These are phyloP conservation scores for Diddensiella transvaalensis DNA, from an alignment of 805 yeast species.

Conservation along the genomic window DNA sequence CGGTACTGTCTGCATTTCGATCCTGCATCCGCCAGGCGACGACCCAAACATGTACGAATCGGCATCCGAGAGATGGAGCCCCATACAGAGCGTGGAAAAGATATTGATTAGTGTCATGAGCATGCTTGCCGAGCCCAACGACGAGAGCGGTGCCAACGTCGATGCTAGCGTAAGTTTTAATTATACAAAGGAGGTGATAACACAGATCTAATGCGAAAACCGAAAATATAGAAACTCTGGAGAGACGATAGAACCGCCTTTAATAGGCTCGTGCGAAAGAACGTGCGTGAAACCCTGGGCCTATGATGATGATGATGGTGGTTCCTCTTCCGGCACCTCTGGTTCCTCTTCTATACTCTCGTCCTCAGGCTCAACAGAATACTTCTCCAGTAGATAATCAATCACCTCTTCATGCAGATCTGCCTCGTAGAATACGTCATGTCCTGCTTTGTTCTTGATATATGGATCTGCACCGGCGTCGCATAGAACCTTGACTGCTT, in stretches of 20 bases:
- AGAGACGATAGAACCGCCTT: slow-evolving; percentile 74
- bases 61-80: slow-evolving; percentile 97
- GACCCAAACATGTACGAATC: slow-evolving; percentile 94
- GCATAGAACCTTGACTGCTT: slow-evolving; percentile 63
- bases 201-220: background rate
- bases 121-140: slow-evolving; percentile 93
- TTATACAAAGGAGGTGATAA: background rate
- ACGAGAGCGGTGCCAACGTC: slow-evolving; percentile 91
- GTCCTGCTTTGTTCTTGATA: slow-evolving; percentile 65
- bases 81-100: slow-evolving; percentile 97
- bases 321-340: slow-evolving; percentile 16
- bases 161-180: slow-evolving; percentile 45
- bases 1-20: slow-evolving; percentile 94
- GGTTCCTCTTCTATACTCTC: slow-evolving; percentile 38
- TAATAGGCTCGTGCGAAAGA: slow-evolving; percentile 57
- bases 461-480: slow-evolving; percentile 83
- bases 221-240: slow-evolving; percentile 63
- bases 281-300: slow-evolving; percentile 71
- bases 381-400: slow-evolving; percentile 68
- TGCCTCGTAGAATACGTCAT: slow-evolving; percentile 87
- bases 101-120: slow-evolving; percentile 88
- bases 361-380: slow-evolving; percentile 62
- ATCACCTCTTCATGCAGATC: slow-evolving; percentile 78
- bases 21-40: slow-evolving; percentile 93
- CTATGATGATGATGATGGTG: slow-evolving; percentile 37